Conservation (phyloP, 2,329 filamentous ascomycete species). For the Colletotrichum sansevieriae region DNA sequence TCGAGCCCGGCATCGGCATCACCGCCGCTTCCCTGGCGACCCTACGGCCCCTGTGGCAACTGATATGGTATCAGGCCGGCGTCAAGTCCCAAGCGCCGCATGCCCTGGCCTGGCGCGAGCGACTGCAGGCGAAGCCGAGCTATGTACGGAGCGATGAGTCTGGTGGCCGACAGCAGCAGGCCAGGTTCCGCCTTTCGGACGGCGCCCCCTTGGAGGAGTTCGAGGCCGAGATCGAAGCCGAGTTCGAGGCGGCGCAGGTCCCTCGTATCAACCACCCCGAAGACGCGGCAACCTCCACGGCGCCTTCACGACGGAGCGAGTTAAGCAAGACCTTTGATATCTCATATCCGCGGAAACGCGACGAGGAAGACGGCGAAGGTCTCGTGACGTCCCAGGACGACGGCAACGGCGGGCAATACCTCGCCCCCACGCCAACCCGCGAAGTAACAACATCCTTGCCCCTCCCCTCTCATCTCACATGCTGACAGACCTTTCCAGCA, state of each 20-base stretch:
- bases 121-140: constrained; percentile 29
- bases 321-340: constrained; percentile 21
- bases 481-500: background rate
- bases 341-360: background rate
- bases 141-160: constrained; percentile 29
- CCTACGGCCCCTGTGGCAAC: constrained; percentile 51
- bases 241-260: constrained; percentile 6
- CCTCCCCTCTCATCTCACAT: no score
- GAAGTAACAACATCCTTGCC: background rate
- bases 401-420: constrained; percentile 14
- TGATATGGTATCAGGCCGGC: constrained; percentile 30
- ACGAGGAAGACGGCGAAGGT: constrained; percentile 15
- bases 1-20: constrained; percentile 59
- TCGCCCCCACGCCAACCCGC: background rate
- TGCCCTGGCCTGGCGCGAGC: constrained; percentile 27
- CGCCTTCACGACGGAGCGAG: constrained; percentile 20
- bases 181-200: constrained; percentile 1
- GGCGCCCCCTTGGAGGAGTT: constrained; percentile 1
- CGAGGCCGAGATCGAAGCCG: background rate
- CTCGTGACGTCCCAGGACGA: constrained; percentile 28
- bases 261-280: constrained; percentile 17
- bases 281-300: background rate
- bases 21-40: constrained; percentile 56
- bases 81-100: constrained; percentile 24
- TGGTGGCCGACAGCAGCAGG: constrained; percentile 1